These are phyloP conservation scores for Suhomyces guaymorum DNA, from an alignment of 1,139 yeast genomes.

Conservation along the genomic window DNA sequence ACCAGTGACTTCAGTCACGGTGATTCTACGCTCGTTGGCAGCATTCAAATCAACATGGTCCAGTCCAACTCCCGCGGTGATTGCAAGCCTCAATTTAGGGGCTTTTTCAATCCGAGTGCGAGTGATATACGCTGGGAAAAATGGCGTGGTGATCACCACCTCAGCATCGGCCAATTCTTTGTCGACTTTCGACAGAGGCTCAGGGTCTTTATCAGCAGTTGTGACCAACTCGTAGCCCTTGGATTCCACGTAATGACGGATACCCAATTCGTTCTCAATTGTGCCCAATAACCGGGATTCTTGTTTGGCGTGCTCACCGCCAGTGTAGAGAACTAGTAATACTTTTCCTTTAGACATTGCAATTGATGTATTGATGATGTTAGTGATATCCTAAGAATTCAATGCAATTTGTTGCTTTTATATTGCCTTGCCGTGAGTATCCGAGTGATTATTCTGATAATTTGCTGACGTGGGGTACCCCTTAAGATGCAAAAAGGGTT, in stretches of 20 bases:
- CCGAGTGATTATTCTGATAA: not conserved
- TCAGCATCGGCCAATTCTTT: slow-evolving; percentile 70
- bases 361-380: not conserved
- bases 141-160: slow-evolving; percentile 77
- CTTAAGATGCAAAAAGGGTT: too few species aligned
- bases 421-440: not conserved
- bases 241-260: slow-evolving; percentile 61
- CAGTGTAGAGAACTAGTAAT: slow-evolving; percentile 57
- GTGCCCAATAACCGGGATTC: slow-evolving; percentile 67
- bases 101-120: slow-evolving; percentile 68
- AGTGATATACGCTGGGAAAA: slow-evolving; percentile 79
- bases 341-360: slow-evolving; percentile 40
- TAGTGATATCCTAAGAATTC: not conserved
- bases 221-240: slow-evolving; percentile 70
- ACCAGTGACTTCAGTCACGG: slow-evolving; percentile 81
- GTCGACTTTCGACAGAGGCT: slow-evolving; percentile 55
- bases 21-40: slow-evolving; percentile 62
- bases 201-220: slow-evolving; percentile 73
- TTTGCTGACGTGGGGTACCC: not conserved
- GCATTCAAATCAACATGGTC: slow-evolving; percentile 78
- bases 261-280: slow-evolving; percentile 74
- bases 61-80: slow-evolving; percentile 86
- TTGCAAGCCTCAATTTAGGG: slow-evolving; percentile 67
- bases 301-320: slow-evolving; percentile 58
- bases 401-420: not conserved